Base-by-base conservation (phyloP, 2,329 filamentous ascomycete species). In the Daldinia sp. region DNA sequence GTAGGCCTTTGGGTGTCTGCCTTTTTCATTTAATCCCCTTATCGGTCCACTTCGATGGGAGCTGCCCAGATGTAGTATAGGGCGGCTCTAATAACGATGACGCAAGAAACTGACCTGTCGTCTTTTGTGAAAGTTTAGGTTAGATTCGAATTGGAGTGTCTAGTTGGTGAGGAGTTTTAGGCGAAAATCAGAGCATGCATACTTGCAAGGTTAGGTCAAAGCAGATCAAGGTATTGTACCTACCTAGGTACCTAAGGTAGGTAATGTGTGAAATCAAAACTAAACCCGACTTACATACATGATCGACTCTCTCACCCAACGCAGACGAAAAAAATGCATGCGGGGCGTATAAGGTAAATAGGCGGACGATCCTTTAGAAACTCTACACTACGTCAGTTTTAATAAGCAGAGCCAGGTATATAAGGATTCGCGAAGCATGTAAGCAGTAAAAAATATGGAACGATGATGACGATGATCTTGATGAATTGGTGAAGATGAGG, bases 41-140 rank as follows among this genome's bases (percentile, higher is more conserved):
- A n/a, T 39, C 21, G 49, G 19, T 41, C 19, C 35, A 29, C 21
- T 23, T 27, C 19, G 25, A 53, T 30, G 50, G 52, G 37, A 52
- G 32, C 39, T 41, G 27, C 43, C 64, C 52, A 47, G 43, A 64
- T 55, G 30, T 21, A 45, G 64, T 61, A 60, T 64, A 67, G 61
- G 64, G 61, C 64, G 64, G 61, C 57, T 67, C 64, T 55, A 30
- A 58, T 2, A 25, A 25, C 48, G 55, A 64, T 67, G 64, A 67
- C 64, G 64, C 64, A 67, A 64, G 57, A 6, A 64, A 67, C 48
- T 64, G 61, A 62, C 57, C 48, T 67, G 32, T 68, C 63, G 65
- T 57, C 62, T 61, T n/a, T n/a, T 61, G 34, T 45, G 29, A 48
- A 50, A 54, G 53, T 54, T 41, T 30, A 37, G 57, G 27, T 53